phyloP scores from a whole-genome alignment of 2,329 filamentous ascomycete genomes.

The Fusarium sp. region DNA sequence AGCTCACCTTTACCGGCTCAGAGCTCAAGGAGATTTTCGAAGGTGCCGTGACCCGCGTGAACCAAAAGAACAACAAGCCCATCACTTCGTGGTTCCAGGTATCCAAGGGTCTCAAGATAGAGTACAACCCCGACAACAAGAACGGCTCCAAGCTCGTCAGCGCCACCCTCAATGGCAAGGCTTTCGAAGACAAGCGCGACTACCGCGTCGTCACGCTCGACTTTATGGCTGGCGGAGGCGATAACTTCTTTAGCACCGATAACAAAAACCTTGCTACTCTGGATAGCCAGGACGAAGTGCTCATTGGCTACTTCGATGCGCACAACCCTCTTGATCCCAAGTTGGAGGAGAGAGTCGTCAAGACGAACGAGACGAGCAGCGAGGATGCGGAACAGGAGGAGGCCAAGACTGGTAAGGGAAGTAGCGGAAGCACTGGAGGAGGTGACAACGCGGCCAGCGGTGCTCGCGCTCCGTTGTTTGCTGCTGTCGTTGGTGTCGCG shows the following conservation, averaged over 20 bases:
- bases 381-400: conserved; percentile 28
- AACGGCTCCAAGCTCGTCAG: conserved; percentile 67
- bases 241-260: conserved; percentile 68
- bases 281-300: conserved; percentile 68
- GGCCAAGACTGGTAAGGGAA: conserved; percentile 17
- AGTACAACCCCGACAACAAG: conserved; percentile 68
- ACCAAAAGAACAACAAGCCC: conserved; percentile 66
- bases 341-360: conserved; percentile 60
- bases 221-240: conserved; percentile 73
- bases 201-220: conserved; percentile 75
- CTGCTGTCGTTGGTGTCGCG: conserved; percentile 26
- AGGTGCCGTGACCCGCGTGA: conserved; percentile 69
- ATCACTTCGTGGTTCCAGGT: conserved; percentile 75
- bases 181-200: conserved; percentile 60
- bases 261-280: conserved; percentile 60
- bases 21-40: conserved; percentile 72
- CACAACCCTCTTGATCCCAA: conserved; percentile 65
- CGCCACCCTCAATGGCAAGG: conserved; percentile 64
- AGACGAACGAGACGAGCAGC: conserved; percentile 30
- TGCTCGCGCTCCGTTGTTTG: conserved; percentile 22
- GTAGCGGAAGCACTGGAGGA: conserved; percentile 11
- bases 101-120: conserved; percentile 68
- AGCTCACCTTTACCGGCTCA: conserved; percentile 67
- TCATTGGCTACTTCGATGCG: conserved; percentile 64
- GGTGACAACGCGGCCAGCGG: conserved; percentile 21